Conservation (phyloP, 768 basidiomycete genomes). For the Pulveroboletus sp. region DNA sequence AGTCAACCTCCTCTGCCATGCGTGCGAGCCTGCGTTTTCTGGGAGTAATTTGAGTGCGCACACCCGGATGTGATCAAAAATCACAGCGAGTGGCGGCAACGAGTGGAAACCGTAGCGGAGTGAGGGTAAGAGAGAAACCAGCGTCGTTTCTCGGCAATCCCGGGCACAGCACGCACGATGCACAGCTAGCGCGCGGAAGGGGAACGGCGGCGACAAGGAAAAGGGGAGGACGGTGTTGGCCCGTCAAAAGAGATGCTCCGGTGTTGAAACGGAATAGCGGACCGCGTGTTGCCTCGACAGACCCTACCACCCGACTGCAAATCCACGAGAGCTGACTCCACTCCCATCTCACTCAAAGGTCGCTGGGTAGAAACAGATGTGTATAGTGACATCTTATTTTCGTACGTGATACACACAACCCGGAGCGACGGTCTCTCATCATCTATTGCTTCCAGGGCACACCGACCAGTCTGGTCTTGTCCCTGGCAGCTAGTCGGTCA, state of each 20-base stretch:
- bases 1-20: conserved; percentile 49
- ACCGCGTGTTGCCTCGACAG: neutral
- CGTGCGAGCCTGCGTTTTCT: conserved; percentile 10
- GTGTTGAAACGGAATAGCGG: conserved; percentile 4
- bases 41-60: conserved; percentile 3
- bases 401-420: neutral
- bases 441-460: neutral
- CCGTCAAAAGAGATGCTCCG: neutral
- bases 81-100: neutral
- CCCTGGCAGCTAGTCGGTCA: conserved; percentile 52
- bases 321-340: no score
- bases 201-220: neutral
- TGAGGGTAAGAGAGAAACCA: conserved; percentile 1
- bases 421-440: neutral
- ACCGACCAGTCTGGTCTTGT: conserved; percentile 26
- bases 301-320: no score
- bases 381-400: neutral
- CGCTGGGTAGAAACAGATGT: neutral
- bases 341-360: neutral
- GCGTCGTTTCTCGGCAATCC: conserved; percentile 2
- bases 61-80: conserved; percentile 3
- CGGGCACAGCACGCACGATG: neutral
- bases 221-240: neutral
- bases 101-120: neutral
- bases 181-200: neutral